Base-by-base conservation (phyloP, 371 early-diverging fungal species). In the Neoconidiobolus thromboides region DNA sequence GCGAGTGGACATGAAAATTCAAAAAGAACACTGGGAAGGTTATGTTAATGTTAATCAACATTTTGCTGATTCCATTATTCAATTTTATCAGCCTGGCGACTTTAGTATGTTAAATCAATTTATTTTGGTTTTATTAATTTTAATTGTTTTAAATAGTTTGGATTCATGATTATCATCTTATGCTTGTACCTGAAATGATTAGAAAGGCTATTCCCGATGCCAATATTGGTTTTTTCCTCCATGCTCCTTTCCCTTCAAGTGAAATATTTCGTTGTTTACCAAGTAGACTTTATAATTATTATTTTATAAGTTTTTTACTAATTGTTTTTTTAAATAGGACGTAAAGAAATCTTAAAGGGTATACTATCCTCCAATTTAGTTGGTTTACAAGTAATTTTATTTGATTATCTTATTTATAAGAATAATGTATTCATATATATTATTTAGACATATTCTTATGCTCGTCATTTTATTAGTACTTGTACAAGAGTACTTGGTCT, bases 121-220 rank as follows among this genome's bases (percentile, higher is more conserved):
- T 12, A 5, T n/a, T 37, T 62, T 37, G 39, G 50, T 4, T 59
- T 36, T 39, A 52, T 51, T 46, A 15, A 36, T n/a, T 7, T 50
- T 51, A 63, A 26, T 58, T 10, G 46, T 37, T 37, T 10, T 49
- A 2, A 55, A 48, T 74, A 76, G 83, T 97, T 43, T 97, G 95
- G 96, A 82, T 98, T 50, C 96, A 99, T 68, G 99, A 98, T 74
- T 98, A 98, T 68, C 98, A 98, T 72, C 67, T 96, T 48, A 76
- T 96, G 65, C 70, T 94, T 36, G 77, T 96, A 1, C 97, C 97
- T 1, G 73, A 74, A 55, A 77, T 97, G 76, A 67, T 98, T 9
- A 82, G 93, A 43, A 69, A 78, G 63, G 70, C 67, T 49, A 66
- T 93, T 5, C 93, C 93, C 0, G 67, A 76, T 15, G 86, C 92